A percentile compares a stretch with the other conserved stretches of the same genome.
Evolutionary conservation across 1,139 yeast species (phyloP).

Genomic region (Blastobotrys indianensis): DNA sequence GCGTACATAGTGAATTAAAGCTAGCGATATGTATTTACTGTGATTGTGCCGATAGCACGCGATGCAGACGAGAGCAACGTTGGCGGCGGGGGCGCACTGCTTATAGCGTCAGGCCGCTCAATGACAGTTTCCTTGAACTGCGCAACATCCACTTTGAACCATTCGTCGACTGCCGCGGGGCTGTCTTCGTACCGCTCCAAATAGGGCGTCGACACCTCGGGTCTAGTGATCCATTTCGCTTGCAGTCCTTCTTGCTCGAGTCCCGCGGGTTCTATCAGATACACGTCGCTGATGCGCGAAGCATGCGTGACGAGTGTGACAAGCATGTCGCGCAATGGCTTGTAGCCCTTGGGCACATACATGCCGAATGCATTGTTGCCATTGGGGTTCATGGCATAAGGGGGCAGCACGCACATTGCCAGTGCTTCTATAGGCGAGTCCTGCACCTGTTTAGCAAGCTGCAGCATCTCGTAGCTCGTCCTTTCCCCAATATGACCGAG

Average conservation of each 20-base stretch:
- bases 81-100: no score
- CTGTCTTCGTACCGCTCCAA: no score
- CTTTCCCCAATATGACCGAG: constrained; percentile 3
- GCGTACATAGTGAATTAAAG: no score
- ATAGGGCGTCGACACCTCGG: no score
- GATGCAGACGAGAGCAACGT: no score
- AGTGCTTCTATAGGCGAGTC: not conserved
- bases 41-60: no score
- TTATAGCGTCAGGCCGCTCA: no score
- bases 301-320: not conserved
- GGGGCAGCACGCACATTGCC: not conserved
- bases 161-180: no score
- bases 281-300: not conserved
- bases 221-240: constrained; percentile 3
- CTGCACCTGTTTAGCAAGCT: not conserved
- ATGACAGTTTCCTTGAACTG: no score
- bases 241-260: constrained; percentile 2
- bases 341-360: not conserved
- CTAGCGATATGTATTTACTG: no score
- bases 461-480: not conserved
- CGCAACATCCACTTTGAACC: no score
- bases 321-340: not conserved
- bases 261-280: constrained; percentile 7
- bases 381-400: not conserved
- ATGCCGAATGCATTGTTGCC: constrained; percentile 1